These are phyloP conservation scores for Cutaneotrichosporon cutaneum DNA, from an alignment of 1,284 basidiomycete species.

Conservation along the genomic window DNA sequence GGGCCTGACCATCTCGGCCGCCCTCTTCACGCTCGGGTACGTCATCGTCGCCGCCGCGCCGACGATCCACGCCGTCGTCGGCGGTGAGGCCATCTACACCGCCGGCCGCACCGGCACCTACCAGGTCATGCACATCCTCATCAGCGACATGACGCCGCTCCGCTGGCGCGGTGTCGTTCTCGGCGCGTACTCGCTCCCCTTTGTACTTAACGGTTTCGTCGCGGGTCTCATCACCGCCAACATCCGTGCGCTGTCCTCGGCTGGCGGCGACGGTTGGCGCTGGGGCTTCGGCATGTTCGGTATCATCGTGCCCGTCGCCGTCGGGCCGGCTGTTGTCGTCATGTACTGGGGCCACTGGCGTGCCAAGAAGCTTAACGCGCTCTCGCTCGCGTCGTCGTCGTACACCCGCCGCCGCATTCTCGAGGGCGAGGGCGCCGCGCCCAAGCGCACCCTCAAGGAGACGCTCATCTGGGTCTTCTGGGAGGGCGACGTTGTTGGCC, in stretches of 20 bases:
- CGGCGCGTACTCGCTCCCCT: slow-evolving; percentile 65
- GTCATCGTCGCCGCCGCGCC: slow-evolving; percentile 38
- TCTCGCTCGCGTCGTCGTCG: slow-evolving; percentile 44
- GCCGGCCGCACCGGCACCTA: slow-evolving; percentile 43
- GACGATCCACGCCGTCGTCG: slow-evolving; percentile 39
- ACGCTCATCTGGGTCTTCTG: slow-evolving; percentile 29
- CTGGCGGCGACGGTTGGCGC: slow-evolving; percentile 55
- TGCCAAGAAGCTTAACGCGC: slow-evolving; percentile 44
- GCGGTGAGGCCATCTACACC: slow-evolving; percentile 44
- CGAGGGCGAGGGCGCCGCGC: slow-evolving; percentile 12
- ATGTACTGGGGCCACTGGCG: slow-evolving; percentile 50
- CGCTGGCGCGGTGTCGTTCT: slow-evolving; percentile 70
- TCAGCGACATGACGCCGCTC: slow-evolving; percentile 73
- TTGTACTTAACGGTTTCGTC: slow-evolving; percentile 54
- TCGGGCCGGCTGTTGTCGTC: slow-evolving; percentile 38
- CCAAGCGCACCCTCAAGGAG: slow-evolving; percentile 16
- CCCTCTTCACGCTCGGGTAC: slow-evolving; percentile 46
- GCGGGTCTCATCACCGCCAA: slow-evolving; percentile 59
- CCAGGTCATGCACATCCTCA: slow-evolving; percentile 26
- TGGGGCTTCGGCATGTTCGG: slow-evolving; percentile 60
- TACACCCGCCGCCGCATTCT: slow-evolving; percentile 25
- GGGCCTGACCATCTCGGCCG: slow-evolving; percentile 29
- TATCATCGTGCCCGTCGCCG: slow-evolving; percentile 22
- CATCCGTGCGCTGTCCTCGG: slow-evolving; percentile 45
- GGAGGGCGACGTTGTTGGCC: slow-evolving; percentile 59